Evolutionary conservation across 805 yeast genomes (phyloP).

Genomic region (Candida corydali): DNA sequence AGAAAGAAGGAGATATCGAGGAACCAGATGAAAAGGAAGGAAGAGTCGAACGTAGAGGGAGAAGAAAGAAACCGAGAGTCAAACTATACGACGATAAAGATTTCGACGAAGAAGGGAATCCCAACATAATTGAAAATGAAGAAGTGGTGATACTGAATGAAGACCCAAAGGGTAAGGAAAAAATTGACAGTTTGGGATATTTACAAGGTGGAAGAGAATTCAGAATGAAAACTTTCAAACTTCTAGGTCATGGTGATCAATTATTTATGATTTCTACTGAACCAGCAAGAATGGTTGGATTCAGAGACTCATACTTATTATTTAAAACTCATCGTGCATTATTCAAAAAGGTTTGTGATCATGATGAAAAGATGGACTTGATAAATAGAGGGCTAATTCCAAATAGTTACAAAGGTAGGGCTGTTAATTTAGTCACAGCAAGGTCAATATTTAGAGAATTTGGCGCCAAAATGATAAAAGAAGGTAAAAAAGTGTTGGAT

Average conservation of each 20-base stretch:
- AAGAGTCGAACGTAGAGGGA: conserved; percentile 31
- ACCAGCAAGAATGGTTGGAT: conserved; percentile 92
- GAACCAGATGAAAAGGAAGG: conserved; percentile 11
- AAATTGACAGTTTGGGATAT: conserved; percentile 65
- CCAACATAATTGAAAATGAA: conserved; percentile 61
- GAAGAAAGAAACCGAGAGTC: conserved; percentile 39
- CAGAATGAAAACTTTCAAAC: conserved; percentile 65
- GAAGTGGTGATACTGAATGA: conserved; percentile 68
- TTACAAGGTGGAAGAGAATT: conserved; percentile 70
- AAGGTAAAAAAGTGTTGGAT: conserved; percentile 78
- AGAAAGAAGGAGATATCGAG: conserved; percentile 20
- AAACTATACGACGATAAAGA: conserved; percentile 36
- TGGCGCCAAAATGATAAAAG: conserved; percentile 77
- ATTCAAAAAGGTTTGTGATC: conserved; percentile 67
- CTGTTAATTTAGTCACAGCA: conserved; percentile 88
- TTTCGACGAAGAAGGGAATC: conserved; percentile 66
- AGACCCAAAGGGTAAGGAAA: conserved; percentile 75
- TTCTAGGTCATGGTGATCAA: conserved; percentile 62
- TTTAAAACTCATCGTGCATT: conserved; percentile 82
- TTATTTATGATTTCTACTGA: conserved; percentile 91
- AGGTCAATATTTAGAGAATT: conserved; percentile 85
- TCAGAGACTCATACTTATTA: conserved; percentile 83
- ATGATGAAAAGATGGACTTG: conserved; percentile 77
- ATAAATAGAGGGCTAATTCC: conserved; percentile 81
- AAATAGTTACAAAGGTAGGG: conserved; percentile 83